Conservation (phyloP, 306 rosid genomes). For the Hylodesmum podocarpum region DNA sequence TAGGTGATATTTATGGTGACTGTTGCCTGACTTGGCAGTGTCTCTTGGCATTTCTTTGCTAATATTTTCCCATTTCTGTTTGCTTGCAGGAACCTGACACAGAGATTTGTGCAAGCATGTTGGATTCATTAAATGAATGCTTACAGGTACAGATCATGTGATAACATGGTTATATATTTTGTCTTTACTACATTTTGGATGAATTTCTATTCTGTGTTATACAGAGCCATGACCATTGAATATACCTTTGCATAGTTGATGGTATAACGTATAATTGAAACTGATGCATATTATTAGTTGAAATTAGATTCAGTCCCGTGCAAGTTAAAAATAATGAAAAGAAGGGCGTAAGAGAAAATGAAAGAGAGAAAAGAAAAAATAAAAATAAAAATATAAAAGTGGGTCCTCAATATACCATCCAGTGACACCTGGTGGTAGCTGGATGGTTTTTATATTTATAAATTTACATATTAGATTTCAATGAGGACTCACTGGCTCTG, state of each 20-base stretch:
- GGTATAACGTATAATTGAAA: not conserved
- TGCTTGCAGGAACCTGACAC: constrained; percentile 95
- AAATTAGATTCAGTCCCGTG: not conserved
- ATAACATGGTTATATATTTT: not conserved
- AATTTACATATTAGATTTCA: no score
- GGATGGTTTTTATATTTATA: no score
- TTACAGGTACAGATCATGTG: constrained; percentile 63
- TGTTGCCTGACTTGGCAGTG: not conserved
- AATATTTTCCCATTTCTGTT: constrained; percentile 21
- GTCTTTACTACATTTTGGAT: not conserved
- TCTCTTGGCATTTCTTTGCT: constrained; percentile 11
- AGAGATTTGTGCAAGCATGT: constrained; percentile 92
- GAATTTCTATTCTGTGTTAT: not conserved
- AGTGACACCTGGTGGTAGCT: no score
- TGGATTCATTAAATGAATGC: constrained; percentile 93
- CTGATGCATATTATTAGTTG: not conserved
- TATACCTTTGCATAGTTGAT: not conserved
- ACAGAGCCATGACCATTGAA: not conserved
- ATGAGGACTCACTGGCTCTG: not conserved
- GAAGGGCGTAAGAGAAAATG: no score
- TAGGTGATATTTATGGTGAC: not conserved
- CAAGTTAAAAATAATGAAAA: no score
- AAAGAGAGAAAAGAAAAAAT: no score
- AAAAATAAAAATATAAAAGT: no score
- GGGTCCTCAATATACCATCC: no score